A percentile compares a stretch with the other conserved stretches of the same genome.
These are phyloP conservation scores for Omphalea diandra DNA, from an alignment of 441 rosid genomes.

Conservation along the genomic window DNA sequence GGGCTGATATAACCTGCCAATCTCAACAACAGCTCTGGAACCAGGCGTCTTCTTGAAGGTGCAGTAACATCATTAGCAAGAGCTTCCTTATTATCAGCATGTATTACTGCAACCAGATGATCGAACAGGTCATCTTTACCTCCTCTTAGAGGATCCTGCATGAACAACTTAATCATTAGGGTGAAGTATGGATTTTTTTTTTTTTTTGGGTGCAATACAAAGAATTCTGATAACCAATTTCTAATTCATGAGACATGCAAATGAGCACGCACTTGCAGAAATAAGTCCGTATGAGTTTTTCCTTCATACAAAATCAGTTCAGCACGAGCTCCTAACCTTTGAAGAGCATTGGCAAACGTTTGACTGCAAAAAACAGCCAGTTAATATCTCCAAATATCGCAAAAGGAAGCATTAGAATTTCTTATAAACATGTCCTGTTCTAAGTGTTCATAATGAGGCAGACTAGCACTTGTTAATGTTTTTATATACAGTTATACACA, in stretches of 20 bases:
- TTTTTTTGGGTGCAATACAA: not conserved
- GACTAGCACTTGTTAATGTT: not conserved
- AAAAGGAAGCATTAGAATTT: not conserved
- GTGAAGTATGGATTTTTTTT: not conserved
- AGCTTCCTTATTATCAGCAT: constrained; percentile 60
- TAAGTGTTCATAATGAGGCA: not conserved
- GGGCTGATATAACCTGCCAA: constrained; percentile 78
- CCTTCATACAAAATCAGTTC: constrained; percentile 71
- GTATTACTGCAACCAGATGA: constrained; percentile 61
- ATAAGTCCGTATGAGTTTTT: constrained; percentile 92
- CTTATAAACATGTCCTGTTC: not conserved
- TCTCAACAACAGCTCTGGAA: constrained; percentile 80
- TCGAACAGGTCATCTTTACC: constrained; percentile 80
- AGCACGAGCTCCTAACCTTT: constrained; percentile 64
- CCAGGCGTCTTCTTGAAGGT: constrained; percentile 72
- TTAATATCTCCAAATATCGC: not conserved
- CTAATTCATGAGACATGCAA: not conserved
- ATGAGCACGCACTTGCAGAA: constrained; percentile 65
- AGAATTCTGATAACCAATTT: not conserved
- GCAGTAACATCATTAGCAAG: constrained; percentile 59
- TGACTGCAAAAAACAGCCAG: constrained; percentile 42
- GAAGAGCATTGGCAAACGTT: constrained; percentile 63
- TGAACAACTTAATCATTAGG: not conserved
- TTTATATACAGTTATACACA: not conserved
- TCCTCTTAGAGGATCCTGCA: constrained; percentile 95